These are phyloP conservation scores for Mallotus nudiflorus DNA, from an alignment of 345 rosid species.

Conservation along the genomic window DNA sequence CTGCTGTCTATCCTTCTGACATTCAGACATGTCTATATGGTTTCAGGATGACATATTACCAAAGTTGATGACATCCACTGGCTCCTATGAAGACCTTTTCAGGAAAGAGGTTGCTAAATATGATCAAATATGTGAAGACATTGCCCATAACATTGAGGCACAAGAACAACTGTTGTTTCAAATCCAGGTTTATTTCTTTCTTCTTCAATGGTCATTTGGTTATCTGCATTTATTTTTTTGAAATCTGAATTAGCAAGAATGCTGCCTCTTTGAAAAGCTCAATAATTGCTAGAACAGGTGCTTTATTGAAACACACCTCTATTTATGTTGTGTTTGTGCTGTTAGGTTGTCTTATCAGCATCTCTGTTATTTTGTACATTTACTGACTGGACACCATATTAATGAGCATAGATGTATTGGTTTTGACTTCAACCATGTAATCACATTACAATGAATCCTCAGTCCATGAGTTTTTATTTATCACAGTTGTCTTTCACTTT, in stretches of 20 bases:
- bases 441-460: background rate
- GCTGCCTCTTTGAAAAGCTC: background rate
- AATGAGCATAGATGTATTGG: background rate
- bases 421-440: background rate
- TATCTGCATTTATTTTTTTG: background rate
- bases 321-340: background rate
- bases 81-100: slow-evolving; percentile 93
- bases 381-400: background rate
- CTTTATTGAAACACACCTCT: background rate
- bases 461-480: background rate
- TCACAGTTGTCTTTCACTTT: background rate
- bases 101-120: slow-evolving; percentile 91
- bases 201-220: background rate
- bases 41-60: slow-evolving; percentile 95
- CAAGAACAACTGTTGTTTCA: slow-evolving; percentile 87
- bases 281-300: background rate
- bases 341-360: background rate
- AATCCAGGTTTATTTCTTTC: slow-evolving; percentile 67
- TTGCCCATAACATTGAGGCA: slow-evolving; percentile 84
- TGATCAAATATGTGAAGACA: slow-evolving; percentile 77
- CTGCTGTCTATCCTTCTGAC: slow-evolving; percentile 2
- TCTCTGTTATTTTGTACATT: background rate
- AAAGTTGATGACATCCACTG: slow-evolving; percentile 85
- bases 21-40: slow-evolving; percentile 16
- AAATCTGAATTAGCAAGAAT: background rate